These are phyloP conservation scores for Boletellus sp. DNA, from an alignment of 768 basidiomycete genomes.

Conservation along the genomic window DNA sequence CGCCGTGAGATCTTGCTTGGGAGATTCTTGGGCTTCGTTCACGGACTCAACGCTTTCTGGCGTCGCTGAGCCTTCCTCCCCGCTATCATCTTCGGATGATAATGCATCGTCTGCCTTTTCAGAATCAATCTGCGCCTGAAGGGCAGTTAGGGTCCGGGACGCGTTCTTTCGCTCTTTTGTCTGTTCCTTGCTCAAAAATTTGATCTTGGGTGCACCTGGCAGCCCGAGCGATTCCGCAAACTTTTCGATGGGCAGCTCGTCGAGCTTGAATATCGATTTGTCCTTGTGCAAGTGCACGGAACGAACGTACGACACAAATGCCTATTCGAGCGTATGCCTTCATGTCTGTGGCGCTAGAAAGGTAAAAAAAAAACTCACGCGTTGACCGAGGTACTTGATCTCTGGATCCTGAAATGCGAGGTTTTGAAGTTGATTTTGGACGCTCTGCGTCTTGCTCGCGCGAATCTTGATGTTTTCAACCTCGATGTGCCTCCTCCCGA, in stretches of 20 bases:
- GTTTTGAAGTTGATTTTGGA: conserved; percentile 86
- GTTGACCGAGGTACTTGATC: conserved; percentile 93
- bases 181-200: conserved; percentile 66
- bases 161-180: conserved; percentile 78
- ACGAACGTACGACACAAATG: conserved; percentile 93
- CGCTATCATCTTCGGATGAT: conserved; percentile 20
- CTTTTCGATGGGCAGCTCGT: conserved; percentile 73
- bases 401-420: conserved; percentile 94
- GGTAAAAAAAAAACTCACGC: conserved; percentile 49
- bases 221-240: conserved; percentile 90
- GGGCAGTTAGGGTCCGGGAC: conserved; percentile 42
- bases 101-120: conserved; percentile 11
- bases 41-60: conserved; percentile 25
- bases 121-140: conserved; percentile 30
- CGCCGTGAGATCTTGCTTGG: background rate
- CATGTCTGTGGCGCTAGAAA: background rate
- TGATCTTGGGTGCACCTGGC: conserved; percentile 94
- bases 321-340: conserved; percentile 40
- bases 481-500: conserved; percentile 69
- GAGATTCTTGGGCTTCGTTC: conserved; percentile 9
- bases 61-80: conserved; percentile 8
- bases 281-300: conserved; percentile 92
- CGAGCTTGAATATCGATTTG: conserved; percentile 87
- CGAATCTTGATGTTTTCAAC: conserved; percentile 84
- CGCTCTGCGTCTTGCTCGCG: conserved; percentile 77